Conservation (phyloP, 139 green algal genomes). For the Chlamydomonas urium region DNA sequence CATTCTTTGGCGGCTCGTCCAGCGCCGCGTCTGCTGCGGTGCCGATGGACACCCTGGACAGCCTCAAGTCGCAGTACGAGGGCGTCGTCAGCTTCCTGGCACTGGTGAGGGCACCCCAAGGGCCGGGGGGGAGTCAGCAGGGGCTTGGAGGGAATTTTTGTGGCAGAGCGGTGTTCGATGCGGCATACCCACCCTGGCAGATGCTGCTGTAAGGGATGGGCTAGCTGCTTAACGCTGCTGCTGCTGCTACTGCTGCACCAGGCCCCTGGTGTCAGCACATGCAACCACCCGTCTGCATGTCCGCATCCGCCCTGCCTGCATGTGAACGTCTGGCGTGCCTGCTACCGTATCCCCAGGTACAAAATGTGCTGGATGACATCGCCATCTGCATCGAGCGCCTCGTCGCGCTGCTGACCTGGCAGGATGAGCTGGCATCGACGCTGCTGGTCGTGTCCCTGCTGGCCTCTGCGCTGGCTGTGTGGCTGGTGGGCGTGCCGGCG, state of each 20-base stretch:
- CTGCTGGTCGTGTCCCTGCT: constrained; percentile 4
- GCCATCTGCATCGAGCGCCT: constrained; percentile 24
- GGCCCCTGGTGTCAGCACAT: no score
- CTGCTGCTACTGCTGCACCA: no score
- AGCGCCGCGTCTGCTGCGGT: constrained; percentile 2
- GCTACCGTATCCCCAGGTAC: constrained; percentile 19
- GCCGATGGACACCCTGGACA: constrained; percentile 15
- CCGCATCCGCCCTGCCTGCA: no score
- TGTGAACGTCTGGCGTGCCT: no score
- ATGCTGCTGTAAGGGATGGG: no score
- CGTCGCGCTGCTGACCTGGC: constrained; percentile 27
- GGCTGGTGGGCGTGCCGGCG: constrained; percentile 13
- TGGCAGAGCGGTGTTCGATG: no score
- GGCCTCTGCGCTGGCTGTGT: not conserved
- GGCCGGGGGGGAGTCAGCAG: no score
- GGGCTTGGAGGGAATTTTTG: no score
- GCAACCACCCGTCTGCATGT: no score
- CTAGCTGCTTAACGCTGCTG: no score
- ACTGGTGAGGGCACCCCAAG: no score
- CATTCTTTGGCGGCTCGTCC: not conserved
- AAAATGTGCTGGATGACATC: constrained; percentile 37
- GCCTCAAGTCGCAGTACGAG: constrained; percentile 13
- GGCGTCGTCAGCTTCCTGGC: constrained; percentile 17
- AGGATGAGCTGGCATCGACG: constrained; percentile 20
- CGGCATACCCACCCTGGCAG: no score